Evolutionary conservation across 83 land plant species (phyloP), one percentile per base, ranked within the genome.

Genomic region (Diphasiastrum complanatum): DNA sequence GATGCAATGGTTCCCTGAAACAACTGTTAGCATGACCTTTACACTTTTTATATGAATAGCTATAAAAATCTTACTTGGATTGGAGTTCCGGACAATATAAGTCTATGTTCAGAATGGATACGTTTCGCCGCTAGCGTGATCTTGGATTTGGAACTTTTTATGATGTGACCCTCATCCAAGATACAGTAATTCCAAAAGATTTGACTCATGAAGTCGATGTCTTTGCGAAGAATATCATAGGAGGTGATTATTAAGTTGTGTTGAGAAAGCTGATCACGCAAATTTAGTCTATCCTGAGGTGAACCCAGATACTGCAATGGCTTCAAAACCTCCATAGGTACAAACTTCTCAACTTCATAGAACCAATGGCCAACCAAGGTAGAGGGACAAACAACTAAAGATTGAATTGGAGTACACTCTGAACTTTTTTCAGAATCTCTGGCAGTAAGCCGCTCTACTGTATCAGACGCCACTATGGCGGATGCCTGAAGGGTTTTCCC

Each of bases 291-390:
- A 22, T 95, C 96, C 31, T 79, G 89, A 33, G 81, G 81, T 57
- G 96, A 74, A 47, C 99, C 99, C 45, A 78, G 73, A 64, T 89
- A 95, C 51, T 89, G 99, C 24, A 95, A 79, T 35, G 96, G 82
- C 34, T 64, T 73, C 59, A 95, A 18, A 45, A 89, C 14, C 52
- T 87, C 85, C 18, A 53, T 52, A 57, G 85, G 79, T 47, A 95
- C 78, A 52, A 80, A 89, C 65, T 95, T 95, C 69, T 95, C 96
- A 66, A 95, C 89, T 61, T 95, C 99, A 73, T 72, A 95, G 5
- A 81, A 89, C 96, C 99, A 95, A 71, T 93, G 99, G 27, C 84
- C 99, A 26, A 93, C 96, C 66, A 93, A 82, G 22, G 99, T 93
- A 26, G 99, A 79, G 27, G 99, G 99, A 55, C 99, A 93, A 32